Conservation (phyloP, 2,329 filamentous ascomycete genomes). For the Chrysoporthe deuterocubensis region DNA sequence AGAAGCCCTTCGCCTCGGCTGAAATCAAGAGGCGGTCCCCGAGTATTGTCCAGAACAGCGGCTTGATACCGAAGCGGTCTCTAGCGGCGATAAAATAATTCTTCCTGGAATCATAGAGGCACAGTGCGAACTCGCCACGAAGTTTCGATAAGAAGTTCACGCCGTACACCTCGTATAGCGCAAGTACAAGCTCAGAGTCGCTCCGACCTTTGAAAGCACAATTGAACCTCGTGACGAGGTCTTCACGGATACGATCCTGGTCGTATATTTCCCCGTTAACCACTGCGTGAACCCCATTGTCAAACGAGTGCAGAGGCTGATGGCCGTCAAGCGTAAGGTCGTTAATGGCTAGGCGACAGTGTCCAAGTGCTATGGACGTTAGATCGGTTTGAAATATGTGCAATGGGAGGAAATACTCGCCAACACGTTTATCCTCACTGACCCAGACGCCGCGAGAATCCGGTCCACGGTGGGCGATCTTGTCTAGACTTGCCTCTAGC, state of each 20-base stretch:
- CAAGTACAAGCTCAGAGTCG: constrained; percentile 58
- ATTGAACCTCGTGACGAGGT: constrained; percentile 39
- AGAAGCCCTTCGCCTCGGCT: constrained; percentile 58
- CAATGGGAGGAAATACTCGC: too few relatives aligned
- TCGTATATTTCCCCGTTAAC: constrained; percentile 66
- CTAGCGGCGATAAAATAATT: constrained; percentile 51
- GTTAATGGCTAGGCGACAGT: constrained; percentile 52
- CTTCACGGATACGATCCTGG: constrained; percentile 47
- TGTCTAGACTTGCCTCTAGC: too few relatives aligned
- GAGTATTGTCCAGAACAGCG: constrained; percentile 54
- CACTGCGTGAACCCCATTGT: constrained; percentile 54
- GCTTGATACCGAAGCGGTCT: constrained; percentile 62
- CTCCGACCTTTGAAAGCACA: constrained; percentile 51
- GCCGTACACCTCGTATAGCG: constrained; percentile 55
- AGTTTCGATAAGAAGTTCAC: constrained; percentile 44
- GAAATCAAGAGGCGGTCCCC: constrained; percentile 50
- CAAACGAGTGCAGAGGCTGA: constrained; percentile 50
- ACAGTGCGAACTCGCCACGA: constrained; percentile 59
- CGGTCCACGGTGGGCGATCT: too few relatives aligned
- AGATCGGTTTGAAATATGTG: too few relatives aligned
- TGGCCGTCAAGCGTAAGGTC: constrained; percentile 51
- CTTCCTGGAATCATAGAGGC: constrained; percentile 51
- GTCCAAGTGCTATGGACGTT: too few relatives aligned
- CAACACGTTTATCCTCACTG: too few relatives aligned
- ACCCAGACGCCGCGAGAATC: too few relatives aligned